Percentiles rank a stretch among this genome's conserved stretches.
These are phyloP conservation scores for Amaranthus palmeri DNA, from an alignment of 148 eudicot genomes.

Conservation along the genomic window DNA sequence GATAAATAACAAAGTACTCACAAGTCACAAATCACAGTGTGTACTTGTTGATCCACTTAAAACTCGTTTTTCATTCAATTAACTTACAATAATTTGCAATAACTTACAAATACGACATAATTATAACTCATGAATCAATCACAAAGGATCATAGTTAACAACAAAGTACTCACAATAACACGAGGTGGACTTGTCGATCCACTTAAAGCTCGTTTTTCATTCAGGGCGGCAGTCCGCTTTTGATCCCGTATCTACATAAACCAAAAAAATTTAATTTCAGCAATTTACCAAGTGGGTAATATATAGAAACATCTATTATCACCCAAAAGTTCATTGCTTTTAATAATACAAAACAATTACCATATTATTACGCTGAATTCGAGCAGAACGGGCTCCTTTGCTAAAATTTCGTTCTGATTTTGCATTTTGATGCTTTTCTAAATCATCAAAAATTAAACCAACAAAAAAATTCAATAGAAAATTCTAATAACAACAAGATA, in stretches of 20 bases:
- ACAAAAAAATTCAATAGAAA: too few species aligned
- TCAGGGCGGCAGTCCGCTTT: slow-evolving; percentile 62
- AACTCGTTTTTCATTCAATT: too few species aligned
- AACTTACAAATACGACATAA: too few species aligned
- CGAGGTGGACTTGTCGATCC: slow-evolving; percentile 80
- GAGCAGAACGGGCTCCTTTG: slow-evolving; percentile 72
- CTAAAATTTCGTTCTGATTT: slow-evolving; percentile 51
- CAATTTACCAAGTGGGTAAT: not conserved
- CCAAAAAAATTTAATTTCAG: not conserved
- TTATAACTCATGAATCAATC: too few species aligned
- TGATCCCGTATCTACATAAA: slow-evolving; percentile 63
- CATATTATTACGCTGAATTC: slow-evolving; percentile 77
- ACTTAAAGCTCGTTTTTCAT: slow-evolving; percentile 61
- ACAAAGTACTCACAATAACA: slow-evolving; percentile 68
- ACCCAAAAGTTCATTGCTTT: too few species aligned
- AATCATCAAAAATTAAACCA: slow-evolving; percentile 4
- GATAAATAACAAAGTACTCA: too few species aligned
- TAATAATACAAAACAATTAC: slow-evolving; percentile 27
- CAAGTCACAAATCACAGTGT: too few species aligned
- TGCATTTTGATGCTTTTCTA: slow-evolving; percentile 57
- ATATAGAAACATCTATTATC: not conserved
- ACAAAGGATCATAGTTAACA: not conserved
- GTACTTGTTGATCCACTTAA: too few species aligned
- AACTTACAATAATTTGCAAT: too few species aligned
- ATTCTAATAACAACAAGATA: not conserved